A percentile compares a stretch with the other conserved stretches of the same genome.
phyloP scores from a whole-genome alignment of 2,329 filamentous ascomycete species.

The Aspergillus glaucus region DNA sequence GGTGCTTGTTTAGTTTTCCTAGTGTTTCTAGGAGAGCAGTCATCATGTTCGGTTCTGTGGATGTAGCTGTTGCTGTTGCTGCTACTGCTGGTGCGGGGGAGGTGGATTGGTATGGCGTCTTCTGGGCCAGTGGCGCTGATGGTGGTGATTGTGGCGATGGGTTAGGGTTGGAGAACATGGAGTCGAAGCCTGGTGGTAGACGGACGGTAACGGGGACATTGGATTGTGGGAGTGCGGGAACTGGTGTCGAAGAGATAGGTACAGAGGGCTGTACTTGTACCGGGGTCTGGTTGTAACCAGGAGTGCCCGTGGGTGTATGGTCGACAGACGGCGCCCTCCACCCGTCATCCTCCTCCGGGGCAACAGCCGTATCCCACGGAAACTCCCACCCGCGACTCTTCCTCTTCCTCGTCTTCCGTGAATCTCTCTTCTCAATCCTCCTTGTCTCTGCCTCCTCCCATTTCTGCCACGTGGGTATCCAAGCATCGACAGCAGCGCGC shows the following conservation, averaged over 20 bases:
- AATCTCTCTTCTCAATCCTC: slow-evolving; percentile 34
- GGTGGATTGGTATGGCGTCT: background rate
- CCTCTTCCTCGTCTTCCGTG: slow-evolving; percentile 24
- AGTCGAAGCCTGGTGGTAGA: slow-evolving; percentile 34
- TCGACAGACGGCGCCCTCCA: background rate
- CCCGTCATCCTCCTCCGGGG: background rate
- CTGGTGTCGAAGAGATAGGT: background rate
- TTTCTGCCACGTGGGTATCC: slow-evolving; percentile 36
- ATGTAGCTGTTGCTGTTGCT: slow-evolving; percentile 6
- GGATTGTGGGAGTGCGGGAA: background rate
- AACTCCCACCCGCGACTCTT: slow-evolving; percentile 15
- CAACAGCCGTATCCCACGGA: slow-evolving; percentile 3
- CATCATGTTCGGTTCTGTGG: slow-evolving; percentile 15
- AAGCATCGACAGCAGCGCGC: slow-evolving; percentile 34
- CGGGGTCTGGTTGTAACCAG: background rate
- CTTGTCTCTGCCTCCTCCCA: slow-evolving; percentile 33
- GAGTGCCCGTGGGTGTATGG: background rate
- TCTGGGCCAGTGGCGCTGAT: slow-evolving; percentile 9
- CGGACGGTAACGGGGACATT: slow-evolving; percentile 17
- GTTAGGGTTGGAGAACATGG: slow-evolving; percentile 27
- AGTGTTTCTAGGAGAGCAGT: slow-evolving; percentile 31
- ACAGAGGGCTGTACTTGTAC: background rate
- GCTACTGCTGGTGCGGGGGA: slow-evolving; percentile 8
- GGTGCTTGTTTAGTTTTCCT: slow-evolving; percentile 31
- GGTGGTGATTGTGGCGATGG: slow-evolving; percentile 1